These are phyloP conservation scores for Boletus rex-veris DNA, from an alignment of 768 basidiomycete species.

Conservation along the genomic window DNA sequence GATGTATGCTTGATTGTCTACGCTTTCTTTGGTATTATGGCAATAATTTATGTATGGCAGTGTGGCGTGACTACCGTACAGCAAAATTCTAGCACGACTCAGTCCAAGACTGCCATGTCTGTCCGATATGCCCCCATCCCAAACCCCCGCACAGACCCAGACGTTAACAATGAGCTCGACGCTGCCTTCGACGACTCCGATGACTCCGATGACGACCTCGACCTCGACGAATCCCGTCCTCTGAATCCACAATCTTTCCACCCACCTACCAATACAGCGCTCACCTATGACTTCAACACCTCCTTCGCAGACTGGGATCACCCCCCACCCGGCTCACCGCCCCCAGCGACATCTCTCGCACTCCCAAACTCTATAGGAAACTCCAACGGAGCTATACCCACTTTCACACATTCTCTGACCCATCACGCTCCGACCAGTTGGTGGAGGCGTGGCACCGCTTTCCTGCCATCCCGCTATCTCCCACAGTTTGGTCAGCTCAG, in stretches of 20 bases:
- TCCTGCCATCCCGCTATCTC: slow-evolving; percentile 54
- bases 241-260: slow-evolving; percentile 42
- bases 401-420: slow-evolving; percentile 35
- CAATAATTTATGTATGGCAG: slow-evolving; percentile 5
- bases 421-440: slow-evolving; percentile 34
- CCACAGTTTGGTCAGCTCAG: slow-evolving; percentile 42
- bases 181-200: slow-evolving; percentile 84
- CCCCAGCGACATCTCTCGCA: slow-evolving; percentile 57
- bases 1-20: neutral
- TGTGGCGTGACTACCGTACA: neutral
- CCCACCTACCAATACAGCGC: slow-evolving; percentile 26
- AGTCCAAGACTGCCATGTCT: slow-evolving; percentile 34
- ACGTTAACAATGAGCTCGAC: slow-evolving; percentile 65
- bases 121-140: slow-evolving; percentile 69
- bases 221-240: slow-evolving; percentile 45
- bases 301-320: slow-evolving; percentile 64
- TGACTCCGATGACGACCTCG: slow-evolving; percentile 44
- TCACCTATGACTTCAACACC: slow-evolving; percentile 75
- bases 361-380: slow-evolving; percentile 73
- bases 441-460: slow-evolving; percentile 53
- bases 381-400: slow-evolving; percentile 66
- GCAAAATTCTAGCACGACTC: neutral
- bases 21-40: neutral
- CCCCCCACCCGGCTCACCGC: slow-evolving; percentile 83
- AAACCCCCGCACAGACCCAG: slow-evolving; percentile 48